Evolutionary conservation across 192 early-diverging fungal species (phyloP), one percentile per base, ranked within the genome.

Genomic region (Coemansia sp.): DNA sequence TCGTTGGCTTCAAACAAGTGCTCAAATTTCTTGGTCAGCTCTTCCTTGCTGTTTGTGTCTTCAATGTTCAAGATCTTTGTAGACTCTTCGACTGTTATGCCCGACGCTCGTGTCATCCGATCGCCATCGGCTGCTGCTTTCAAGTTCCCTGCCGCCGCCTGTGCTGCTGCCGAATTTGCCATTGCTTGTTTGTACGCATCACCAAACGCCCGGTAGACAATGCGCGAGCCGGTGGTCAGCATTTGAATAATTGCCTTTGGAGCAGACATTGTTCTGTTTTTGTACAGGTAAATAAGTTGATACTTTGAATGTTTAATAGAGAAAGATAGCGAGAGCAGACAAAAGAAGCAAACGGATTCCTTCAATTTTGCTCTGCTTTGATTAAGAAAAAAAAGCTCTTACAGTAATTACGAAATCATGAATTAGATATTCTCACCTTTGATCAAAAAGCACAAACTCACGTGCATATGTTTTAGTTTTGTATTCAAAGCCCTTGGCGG

Each of bases 171-270:
- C 26, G 89, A 87, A 66, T 85, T 91, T 46, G 88, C 88, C 63
- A 91, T 86, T 16, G 93, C 94, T 66, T 94, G 89, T 57, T 89
- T 90, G 77, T 94, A 98, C 26, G 96, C 96, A 58, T 94, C 96
- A 59, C 93, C 86, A 73, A 95, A 95, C 42, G 96, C 96, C 70
- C 90, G 87, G 30, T 92, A 93, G 40, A 95, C 79, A 74, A 98
- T 91, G 64, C 90, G 89, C 7, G 88, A 80, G 49, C 93, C 92
- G 52, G 86, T 86, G n/a, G 90, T 68, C 35, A 93, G 63, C 70
- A 93, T 85, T 77, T 93, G 91, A 52, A 87, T 86, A 71, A 93
- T 84, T 26, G 91, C 73, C 69, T 85, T 83, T 58, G 81, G 88
- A 30, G 90, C 87, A 77, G 89, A 86, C 71, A 84, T 79, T 57